Percentiles rank a stretch among this genome's conserved stretches.
phyloP scores from a whole-genome alignment of 2,329 filamentous ascomycete species.

The Fusarium proliferatum region DNA sequence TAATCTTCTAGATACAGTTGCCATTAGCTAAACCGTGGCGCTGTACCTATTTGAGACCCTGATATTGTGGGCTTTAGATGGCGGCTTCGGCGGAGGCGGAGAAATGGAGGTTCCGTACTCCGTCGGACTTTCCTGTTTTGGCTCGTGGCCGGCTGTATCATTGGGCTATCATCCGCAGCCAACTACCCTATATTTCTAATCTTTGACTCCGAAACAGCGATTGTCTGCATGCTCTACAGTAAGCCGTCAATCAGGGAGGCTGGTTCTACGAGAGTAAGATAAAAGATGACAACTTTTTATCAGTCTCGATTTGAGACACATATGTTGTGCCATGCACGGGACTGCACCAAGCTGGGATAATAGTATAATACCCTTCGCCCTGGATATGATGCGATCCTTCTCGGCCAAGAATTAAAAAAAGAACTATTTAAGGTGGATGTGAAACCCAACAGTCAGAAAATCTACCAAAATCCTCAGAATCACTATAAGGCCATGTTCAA shows the following conservation, averaged over 20 bases:
- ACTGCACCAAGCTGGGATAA: no score
- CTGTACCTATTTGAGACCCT: neutral
- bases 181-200: neutral
- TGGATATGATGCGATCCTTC: no score
- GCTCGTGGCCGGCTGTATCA: neutral
- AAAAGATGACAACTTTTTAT: accelerated
- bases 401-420: no score
- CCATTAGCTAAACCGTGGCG: neutral
- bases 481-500: no score
- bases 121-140: neutral
- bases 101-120: neutral
- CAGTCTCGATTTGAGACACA: no score
- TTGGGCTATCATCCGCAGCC: neutral
- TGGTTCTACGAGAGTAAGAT: accelerated
- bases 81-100: accelerated
- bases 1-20: neutral
- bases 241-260: accelerated
- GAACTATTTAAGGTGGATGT: no score
- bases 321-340: no score
- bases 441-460: no score
- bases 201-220: neutral
- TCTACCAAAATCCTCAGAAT: no score
- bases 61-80: neutral
- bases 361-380: accelerated
- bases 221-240: accelerated